Percentiles rank a stretch among this genome's conserved stretches.
phyloP scores from a whole-genome alignment of 176 grass and related monocot genomes.

The Raddia guianensis region DNA sequence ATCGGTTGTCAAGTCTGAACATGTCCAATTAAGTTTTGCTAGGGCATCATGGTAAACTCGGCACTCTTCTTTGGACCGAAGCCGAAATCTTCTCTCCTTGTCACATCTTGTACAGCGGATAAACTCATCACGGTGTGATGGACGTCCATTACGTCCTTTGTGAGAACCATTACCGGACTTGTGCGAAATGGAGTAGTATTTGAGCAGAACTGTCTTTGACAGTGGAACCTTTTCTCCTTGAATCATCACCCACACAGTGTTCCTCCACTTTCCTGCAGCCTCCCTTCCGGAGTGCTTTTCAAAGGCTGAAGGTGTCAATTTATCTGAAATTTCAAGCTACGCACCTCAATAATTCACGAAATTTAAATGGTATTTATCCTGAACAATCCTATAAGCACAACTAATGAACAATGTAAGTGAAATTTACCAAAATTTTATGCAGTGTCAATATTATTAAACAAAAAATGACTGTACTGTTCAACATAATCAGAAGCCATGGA shows the following conservation, averaged over 20 bases:
- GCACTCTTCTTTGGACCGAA: constrained; percentile 89
- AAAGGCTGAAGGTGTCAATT: constrained; percentile 88
- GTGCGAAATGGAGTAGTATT: constrained; percentile 71
- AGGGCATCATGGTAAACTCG: constrained; percentile 88
- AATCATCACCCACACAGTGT: constrained; percentile 91
- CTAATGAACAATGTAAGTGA: background rate
- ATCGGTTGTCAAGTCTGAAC: constrained; percentile 68
- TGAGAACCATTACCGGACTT: constrained; percentile 69
- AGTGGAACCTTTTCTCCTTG: constrained; percentile 87
- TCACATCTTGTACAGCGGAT: constrained; percentile 65
- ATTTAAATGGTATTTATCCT: constrained; percentile 20
- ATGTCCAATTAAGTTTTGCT: constrained; percentile 74
- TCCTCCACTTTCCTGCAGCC: constrained; percentile 93
- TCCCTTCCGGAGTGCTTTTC: constrained; percentile 96
- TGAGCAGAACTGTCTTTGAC: constrained; percentile 76
- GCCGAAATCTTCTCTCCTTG: constrained; percentile 85
- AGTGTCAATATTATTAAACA: background rate
- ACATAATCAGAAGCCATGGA: constrained; percentile 2
- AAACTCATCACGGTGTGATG: constrained; percentile 88
- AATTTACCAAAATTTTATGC: background rate
- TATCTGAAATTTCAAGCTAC: constrained; percentile 60
- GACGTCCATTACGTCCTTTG: constrained; percentile 63
- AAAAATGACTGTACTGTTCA: background rate
- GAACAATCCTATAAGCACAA: constrained; percentile 6
- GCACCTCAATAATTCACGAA: constrained; percentile 24